Evolutionary conservation across 2,329 filamentous ascomycete genomes (phyloP), one percentile per base, ranked within the genome.

Genomic region (Trichophyton benhamiae): DNA sequence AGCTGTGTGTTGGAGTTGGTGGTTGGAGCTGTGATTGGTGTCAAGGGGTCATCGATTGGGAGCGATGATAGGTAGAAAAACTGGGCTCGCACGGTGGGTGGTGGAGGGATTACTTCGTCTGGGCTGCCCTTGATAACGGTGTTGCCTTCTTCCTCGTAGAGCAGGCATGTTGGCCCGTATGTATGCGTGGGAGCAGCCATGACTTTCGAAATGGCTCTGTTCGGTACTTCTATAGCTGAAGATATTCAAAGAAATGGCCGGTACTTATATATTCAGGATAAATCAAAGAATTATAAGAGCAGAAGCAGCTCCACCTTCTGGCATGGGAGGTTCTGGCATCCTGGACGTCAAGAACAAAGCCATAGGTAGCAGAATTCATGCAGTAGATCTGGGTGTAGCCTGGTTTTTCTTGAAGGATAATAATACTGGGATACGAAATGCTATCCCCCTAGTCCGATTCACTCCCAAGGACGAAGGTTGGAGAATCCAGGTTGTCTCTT

Each of bases 31-130:
- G 72, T 83, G 69, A 75, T 80, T 72, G 87, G 82, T 8, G 87
- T 89, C n/a, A 95, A 80, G 25, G 89, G 89, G 69, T 96, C 91
- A 69, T 96, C 91, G 70, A 96, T 91, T 33, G 90, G 87, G 58
- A 92, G 82, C 11, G 85, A 78, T 9, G 90, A 94, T 13, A 85
- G 82, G 73, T 95, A 96, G 75, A 96, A 96, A 76, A 90, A 96
- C 65, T 90, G 88, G 22, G 87, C 81, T 36, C 80, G 79, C 60
- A 87, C 72, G 27, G 66, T 70, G 0, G 83, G 80, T 15, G 87
- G 87, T 25, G 82, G 78, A 11, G 61, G 52, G 61, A 72, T 38
- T 6, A 36, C 67, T 30, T 73, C 63, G n/a, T 62, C 61, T 60
- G 59, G 65, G 64, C 61, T 58, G 62, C 36, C 25, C 33, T 33